Percentiles rank a stretch among this genome's conserved stretches.
phyloP scores from a whole-genome alignment of 306 rosid genomes.

The Fragaria vesca region DNA sequence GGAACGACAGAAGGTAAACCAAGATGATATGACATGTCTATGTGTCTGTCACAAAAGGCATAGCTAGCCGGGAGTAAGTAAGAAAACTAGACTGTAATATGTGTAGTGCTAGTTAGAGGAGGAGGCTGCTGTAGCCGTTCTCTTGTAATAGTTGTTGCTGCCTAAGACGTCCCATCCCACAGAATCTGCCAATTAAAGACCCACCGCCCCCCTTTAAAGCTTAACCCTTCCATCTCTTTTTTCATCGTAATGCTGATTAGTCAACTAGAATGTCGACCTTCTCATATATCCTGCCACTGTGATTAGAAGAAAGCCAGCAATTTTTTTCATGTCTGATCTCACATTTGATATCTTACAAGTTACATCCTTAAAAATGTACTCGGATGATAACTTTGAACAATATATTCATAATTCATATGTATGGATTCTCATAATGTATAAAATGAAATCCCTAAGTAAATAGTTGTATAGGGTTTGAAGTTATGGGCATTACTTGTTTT shows the following conservation, averaged over 20 bases:
- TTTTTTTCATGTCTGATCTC: neutral
- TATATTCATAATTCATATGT: neutral
- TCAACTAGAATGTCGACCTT: neutral
- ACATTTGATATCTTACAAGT: neutral
- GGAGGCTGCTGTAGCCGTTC: neutral
- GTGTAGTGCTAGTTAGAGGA: neutral
- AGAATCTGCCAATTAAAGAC: neutral
- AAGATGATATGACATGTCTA: neutral
- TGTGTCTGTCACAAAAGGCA: neutral
- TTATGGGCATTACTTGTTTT: neutral
- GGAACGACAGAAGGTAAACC: neutral
- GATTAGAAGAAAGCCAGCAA: neutral
- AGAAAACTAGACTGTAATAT: neutral
- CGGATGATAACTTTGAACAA: no score
- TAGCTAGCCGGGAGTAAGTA: neutral
- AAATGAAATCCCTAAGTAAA: neutral
- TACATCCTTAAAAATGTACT: no score
- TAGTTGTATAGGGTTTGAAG: no score
- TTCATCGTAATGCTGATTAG: neutral
- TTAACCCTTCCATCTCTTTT: neutral
- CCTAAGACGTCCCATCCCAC: conserved; percentile 13
- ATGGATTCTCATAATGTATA: neutral
- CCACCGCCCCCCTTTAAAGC: neutral
- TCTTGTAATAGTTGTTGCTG: neutral
- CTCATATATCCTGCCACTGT: neutral